phyloP scores from a whole-genome alignment of 352 stramenopile species.

The Globisporangium cystogenes region DNA sequence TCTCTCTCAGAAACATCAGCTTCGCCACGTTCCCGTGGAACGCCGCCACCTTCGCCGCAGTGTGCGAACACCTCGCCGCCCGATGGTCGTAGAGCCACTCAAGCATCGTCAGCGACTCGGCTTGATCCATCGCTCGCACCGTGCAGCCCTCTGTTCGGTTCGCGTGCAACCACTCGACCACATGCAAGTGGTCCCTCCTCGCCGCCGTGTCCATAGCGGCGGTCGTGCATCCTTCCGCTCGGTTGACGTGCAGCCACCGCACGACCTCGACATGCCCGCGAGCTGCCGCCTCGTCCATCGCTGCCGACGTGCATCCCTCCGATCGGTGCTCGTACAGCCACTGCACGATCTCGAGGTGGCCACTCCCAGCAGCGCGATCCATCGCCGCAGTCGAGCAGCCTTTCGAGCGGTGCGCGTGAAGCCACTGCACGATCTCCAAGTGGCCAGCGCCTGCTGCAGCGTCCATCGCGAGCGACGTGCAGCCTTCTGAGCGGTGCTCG shows the following conservation, averaged over 20 bases:
- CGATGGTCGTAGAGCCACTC: not conserved
- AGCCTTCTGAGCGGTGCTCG: not conserved
- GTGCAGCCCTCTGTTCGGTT: constrained; percentile 17
- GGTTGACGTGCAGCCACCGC: constrained; percentile 3
- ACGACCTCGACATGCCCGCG: not conserved
- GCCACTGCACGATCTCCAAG: constrained; percentile 2
- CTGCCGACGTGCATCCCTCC: not conserved
- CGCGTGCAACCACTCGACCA: constrained; percentile 55
- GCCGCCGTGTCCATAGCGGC: not conserved
- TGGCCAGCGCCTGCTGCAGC: not conserved
- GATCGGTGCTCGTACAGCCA: constrained; percentile 51
- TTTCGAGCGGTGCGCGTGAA: constrained; percentile 1
- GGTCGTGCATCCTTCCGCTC: not conserved
- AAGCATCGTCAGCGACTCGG: not conserved
- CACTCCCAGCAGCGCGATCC: not conserved
- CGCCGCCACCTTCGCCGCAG: no score
- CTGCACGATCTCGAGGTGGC: constrained; percentile 35
- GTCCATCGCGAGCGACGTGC: not conserved
- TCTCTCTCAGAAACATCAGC: not conserved
- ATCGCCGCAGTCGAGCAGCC: constrained; percentile 1
- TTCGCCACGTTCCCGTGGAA: no score
- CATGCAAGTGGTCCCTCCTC: constrained; percentile 16
- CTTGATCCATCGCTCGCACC: not conserved
- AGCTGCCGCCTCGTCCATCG: not conserved
- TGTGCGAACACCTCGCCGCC: no score